Base-by-base conservation (phyloP, 768 basidiomycete genomes). In the Imleria badia region DNA sequence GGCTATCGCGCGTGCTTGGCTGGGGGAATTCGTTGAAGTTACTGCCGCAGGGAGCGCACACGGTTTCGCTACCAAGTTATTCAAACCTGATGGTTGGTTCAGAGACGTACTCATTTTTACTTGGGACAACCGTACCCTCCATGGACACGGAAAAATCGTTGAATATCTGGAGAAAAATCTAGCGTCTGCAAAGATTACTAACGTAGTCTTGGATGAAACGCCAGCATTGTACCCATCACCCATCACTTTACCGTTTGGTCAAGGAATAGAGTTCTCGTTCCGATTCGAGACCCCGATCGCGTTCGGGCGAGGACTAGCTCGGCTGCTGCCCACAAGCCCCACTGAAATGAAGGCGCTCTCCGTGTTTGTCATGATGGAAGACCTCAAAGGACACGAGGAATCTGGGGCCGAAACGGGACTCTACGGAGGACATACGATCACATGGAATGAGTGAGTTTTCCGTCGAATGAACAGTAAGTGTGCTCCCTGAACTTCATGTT, bases 221-320 rank as follows among this genome's bases (percentile, higher is more conserved):
- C 51, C 36, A 10, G 51, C 10, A 11, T 39, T 52, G 5, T 19
- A 10, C 19, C 51, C 51, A 30, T 36, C 35, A 30, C 35, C 36
- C 10, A 39, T 52, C 30, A 31, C 35, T 22, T 47, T 52, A 20
- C 44, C 51, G 7, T 47, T 52, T 29, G 51, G 51, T 3, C 35
- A 47, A 47, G 51, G 51, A 36, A 38, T 52, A 26, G 44, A 52
- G 20, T 39, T 52, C 20, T 47, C 51, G 2, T 47, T 52, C 19
- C 51, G 51, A 39, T 52, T 52, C 30, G 51, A 52, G 51, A 52
- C 35, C 23, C 44, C 51, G 12, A 52, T 47, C 23, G 44, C 51
- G 10, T 30, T 39, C 17, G 51, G 29, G 17, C 35, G 51, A 15
- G 51, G 51, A 12, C 12, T 38, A 5, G 36, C 29, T 14, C 51